Evolutionary conservation across 768 basidiomycete species (phyloP).

Genomic region (Mycena epipterygia): DNA sequence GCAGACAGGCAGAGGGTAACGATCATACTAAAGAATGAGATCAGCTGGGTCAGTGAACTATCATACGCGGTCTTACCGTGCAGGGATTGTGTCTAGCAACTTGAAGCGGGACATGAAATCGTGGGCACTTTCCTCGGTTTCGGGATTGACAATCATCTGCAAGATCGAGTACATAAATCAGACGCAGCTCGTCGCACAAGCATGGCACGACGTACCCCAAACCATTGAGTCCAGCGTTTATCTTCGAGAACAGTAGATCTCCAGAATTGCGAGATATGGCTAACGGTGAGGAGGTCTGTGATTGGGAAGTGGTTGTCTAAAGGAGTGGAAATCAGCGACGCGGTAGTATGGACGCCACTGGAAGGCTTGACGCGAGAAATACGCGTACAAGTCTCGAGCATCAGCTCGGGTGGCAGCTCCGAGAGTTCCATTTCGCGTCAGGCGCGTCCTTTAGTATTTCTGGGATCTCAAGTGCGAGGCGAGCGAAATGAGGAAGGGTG

Average conservation of each 20-base stretch:
- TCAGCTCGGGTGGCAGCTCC: neutral
- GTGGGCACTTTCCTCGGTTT: neutral
- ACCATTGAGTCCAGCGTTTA: constrained; percentile 4
- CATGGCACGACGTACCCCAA: neutral
- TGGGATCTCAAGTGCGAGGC: too few relatives aligned
- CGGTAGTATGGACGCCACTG: neutral
- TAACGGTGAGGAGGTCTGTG: neutral
- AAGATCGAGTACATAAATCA: neutral
- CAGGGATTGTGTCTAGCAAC: neutral
- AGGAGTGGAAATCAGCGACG: too few relatives aligned
- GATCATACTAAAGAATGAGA: neutral
- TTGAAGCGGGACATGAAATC: neutral
- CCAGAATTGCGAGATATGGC: constrained; percentile 7
- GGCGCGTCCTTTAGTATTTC: too few relatives aligned
- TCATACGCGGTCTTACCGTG: neutral
- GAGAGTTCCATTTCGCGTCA: neutral
- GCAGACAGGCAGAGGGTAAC: neutral
- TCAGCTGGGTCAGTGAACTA: neutral
- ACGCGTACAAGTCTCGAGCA: constrained; percentile 8
- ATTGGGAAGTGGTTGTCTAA: neutral
- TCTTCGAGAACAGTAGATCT: neutral
- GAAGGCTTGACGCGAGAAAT: neutral
- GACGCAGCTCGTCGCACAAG: too few relatives aligned
- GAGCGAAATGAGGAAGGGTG: too few relatives aligned
- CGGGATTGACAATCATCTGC: constrained; percentile 8